Evolutionary conservation across 305 asterid genomes (phyloP), one percentile per base, ranked within the genome.

Genomic region (Lippia alba): DNA sequence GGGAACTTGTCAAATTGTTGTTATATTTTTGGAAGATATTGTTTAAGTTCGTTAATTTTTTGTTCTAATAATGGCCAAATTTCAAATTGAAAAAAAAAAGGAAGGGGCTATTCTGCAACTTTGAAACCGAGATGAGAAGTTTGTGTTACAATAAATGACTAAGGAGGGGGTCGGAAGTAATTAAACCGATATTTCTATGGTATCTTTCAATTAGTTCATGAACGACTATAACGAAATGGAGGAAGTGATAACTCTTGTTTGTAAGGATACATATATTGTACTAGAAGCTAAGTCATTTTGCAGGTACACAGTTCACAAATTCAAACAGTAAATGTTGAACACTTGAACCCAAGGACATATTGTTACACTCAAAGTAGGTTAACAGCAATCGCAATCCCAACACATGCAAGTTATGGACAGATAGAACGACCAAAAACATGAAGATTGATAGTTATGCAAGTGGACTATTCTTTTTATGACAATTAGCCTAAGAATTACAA

Each of bases 211-310:
- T 19, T 24, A 24, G 2, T 24, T 24, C 30, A 24, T 24, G 30
- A 49, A 30, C 18, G 39, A 40, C 12, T 46, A 30, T 40, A 24
- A 24, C 30, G 40, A 34, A 53, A 69, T 6, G 14, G 15, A 45
- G 67, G 34, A 53, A 10, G 53, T 19, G 17, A 65, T 39, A 51
- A 44, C 44, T 30, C 11, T 12, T 74, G 34, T 50, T 64, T 19
- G 50, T 12, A 50, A 15, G 56, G 51, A 24, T 12, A 40, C 17
- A 50, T 59, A 54, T 12, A 40, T 56, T 56, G 61, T 34, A 65
- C 50, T 32, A n/a, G 41, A 61, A 56, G 60, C 30, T 61, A 12
- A 16, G 55, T 18, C 46, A 48, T 67, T 39, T 6, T 30, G n/a
- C 24, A 14, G 49, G 53, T 18, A 51, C 50, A 57, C 12, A 16